These are phyloP conservation scores for Stipa capillata DNA, from an alignment of 176 grass and related monocot genomes.

Conservation along the genomic window DNA sequence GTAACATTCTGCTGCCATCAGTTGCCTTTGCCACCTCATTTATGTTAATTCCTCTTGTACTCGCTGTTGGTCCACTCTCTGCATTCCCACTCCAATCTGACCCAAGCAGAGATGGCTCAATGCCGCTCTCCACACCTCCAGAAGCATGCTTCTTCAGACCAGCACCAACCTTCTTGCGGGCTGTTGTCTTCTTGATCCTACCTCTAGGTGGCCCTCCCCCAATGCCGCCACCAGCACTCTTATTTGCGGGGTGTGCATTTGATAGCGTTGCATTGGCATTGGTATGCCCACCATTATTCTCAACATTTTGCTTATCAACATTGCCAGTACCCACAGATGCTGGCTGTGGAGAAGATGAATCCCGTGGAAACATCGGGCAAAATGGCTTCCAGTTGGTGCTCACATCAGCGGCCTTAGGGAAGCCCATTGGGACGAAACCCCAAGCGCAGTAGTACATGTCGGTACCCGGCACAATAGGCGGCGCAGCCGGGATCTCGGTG, in stretches of 20 bases:
- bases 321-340: background rate
- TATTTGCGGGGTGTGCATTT: background rate
- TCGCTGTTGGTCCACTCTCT: background rate
- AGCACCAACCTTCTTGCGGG: constrained; percentile 63
- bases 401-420: constrained; percentile 52
- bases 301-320: background rate
- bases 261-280: constrained; percentile 12
- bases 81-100: background rate
- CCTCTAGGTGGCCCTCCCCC: constrained; percentile 13
- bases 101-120: constrained; percentile 12
- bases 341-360: constrained; percentile 11
- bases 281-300: background rate
- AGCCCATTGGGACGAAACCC: constrained; percentile 78
- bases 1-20: constrained; percentile 24
- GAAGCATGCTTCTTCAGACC: constrained; percentile 29
- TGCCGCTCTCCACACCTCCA: constrained; percentile 6
- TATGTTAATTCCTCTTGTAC: constrained; percentile 72
- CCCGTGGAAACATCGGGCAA: constrained; percentile 44
- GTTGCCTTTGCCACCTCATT: constrained; percentile 67
- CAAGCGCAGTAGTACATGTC: too few species aligned
- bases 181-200: constrained; percentile 81
- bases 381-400: constrained; percentile 70
- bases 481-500: constrained; percentile 44
- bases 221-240: background rate
- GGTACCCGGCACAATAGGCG: constrained; percentile 67